phyloP scores from a whole-genome alignment of 768 basidiomycete genomes.

The Dentipellis fragilis region DNA sequence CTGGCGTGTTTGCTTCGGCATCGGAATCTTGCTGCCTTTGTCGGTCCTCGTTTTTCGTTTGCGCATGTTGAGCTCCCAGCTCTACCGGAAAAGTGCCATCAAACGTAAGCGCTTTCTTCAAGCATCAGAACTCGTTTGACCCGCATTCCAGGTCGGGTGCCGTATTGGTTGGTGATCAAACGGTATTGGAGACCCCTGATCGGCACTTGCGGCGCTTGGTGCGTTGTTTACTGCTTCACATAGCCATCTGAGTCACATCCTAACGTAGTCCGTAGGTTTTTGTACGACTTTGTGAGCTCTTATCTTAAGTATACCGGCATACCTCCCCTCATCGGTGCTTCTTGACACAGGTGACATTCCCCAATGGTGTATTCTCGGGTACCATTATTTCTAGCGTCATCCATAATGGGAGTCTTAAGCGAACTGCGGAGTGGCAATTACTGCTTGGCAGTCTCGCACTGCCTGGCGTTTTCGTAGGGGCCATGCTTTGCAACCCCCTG shows the following conservation, averaged over 20 bases:
- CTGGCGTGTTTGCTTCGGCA: constrained; percentile 58
- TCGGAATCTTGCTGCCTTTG: constrained; percentile 53
- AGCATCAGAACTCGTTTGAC: not conserved
- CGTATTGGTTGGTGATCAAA: constrained; percentile 49
- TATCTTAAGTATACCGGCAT: not conserved
- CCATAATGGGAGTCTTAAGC: constrained; percentile 40
- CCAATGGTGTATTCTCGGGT: constrained; percentile 61
- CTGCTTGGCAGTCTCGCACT: constrained; percentile 51
- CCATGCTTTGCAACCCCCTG: constrained; percentile 37
- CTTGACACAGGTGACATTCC: constrained; percentile 48
- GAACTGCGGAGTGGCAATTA: constrained; percentile 63
- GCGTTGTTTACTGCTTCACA: constrained; percentile 8
- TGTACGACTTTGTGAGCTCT: constrained; percentile 52
- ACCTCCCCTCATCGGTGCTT: not conserved
- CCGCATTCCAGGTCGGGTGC: constrained; percentile 34
- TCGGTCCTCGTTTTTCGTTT: constrained; percentile 65
- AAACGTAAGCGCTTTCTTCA: constrained; percentile 31
- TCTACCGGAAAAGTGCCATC: constrained; percentile 57
- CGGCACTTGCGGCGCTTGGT: constrained; percentile 71
- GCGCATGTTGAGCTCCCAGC: constrained; percentile 57
- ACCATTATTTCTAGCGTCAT: constrained; percentile 63
- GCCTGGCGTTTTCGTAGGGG: constrained; percentile 37
- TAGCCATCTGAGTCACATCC: not conserved
- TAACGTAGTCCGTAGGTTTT: constrained; percentile 34
- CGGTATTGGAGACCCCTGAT: constrained; percentile 61